Base-by-base conservation (phyloP, 129 eudicot species). In the Pittosporum tobira region DNA sequence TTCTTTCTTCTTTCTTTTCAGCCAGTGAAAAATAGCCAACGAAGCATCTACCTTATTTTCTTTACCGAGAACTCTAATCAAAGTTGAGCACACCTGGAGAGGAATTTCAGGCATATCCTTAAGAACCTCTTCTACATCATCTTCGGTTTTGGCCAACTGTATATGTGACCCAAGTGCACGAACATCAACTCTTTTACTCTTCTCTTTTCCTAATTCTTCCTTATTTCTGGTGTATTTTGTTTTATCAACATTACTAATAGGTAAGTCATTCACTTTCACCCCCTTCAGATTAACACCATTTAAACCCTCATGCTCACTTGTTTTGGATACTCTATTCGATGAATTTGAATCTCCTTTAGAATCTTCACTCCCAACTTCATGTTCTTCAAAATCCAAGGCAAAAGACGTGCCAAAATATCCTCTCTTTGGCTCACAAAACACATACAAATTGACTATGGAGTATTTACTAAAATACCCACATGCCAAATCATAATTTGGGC, bases 11-110 rank as follows among this genome's bases (percentile, higher is more conserved):
- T 77, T 93, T 36, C 59, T 49, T 74, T 71, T 79, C 11, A 93
- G 80, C 99, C 99, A 93, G 26, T 76, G 74, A 40, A 87, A 77
- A 63, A 93, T 76, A 62, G 94, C 88, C 66, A 93, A 47, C 2
- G 96, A 94, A 20, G 93, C 46, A 21, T 68, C 76, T 38, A 79
- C 63, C 54, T 29, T 77, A 70, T 82, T 84, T 2, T 87, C 96
- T 53, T 78, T 84, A 3, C 99, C 99, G 57, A 93, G 73, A 43
- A 73, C 85, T 52, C 86, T 73, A 51, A 93, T 84, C 12, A 87
- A 56, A 1, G 96, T 50, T 2, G 85, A 79, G 66, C 67, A 84
- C 7, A 87, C 94, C 62, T 87, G 96, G 53, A 77, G 88, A 10
- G 99, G 94, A 63, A 87, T 59, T 13, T 74, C 75, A 34, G 70